Conservation (phyloP, 2,329 filamentous ascomycete genomes). For the Fusarium sublunatum region DNA sequence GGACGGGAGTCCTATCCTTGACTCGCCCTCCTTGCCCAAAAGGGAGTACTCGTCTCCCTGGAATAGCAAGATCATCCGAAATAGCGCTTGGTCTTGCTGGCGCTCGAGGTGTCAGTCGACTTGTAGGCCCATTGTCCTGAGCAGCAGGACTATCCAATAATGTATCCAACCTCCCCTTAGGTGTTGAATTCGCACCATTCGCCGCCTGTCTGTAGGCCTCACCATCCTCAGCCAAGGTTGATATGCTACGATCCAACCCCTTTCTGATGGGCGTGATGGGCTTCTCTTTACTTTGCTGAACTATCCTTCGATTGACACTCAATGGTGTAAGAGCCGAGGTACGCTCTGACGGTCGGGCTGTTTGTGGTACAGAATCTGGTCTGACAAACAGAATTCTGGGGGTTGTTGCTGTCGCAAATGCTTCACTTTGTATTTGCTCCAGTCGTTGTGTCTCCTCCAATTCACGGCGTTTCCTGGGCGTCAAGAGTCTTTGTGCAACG, state of each 20-base stretch:
- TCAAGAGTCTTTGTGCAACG: constrained; percentile 49
- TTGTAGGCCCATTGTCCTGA: constrained; percentile 40
- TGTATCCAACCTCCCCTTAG: constrained; percentile 48
- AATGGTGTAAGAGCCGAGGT: constrained; percentile 53
- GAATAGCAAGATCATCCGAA: constrained; percentile 48
- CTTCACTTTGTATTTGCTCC: constrained; percentile 16
- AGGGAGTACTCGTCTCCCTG: constrained; percentile 57
- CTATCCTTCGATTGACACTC: constrained; percentile 49
- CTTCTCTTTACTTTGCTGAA: constrained; percentile 41
- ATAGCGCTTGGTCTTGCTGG: constrained; percentile 29
- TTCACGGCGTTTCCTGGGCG: constrained; percentile 52
- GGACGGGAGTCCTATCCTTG: constrained; percentile 27
- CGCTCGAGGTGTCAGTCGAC: constrained; percentile 42
- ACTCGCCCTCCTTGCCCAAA: constrained; percentile 43
- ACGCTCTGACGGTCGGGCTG: constrained; percentile 30
- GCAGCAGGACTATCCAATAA: constrained; percentile 50
- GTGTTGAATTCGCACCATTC: constrained; percentile 14
- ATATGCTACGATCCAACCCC: constrained; percentile 53
- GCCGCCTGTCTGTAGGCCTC: constrained; percentile 45
- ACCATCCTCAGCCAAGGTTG: constrained; percentile 62
- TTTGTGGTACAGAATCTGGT: constrained; percentile 33
- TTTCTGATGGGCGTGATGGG: constrained; percentile 35
- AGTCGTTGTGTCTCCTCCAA: constrained; percentile 32
- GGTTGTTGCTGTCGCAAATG: constrained; percentile 17
- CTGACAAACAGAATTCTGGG: constrained; percentile 39